phyloP scores from a whole-genome alignment of 441 rosid genomes.

The Lepidium campestre region DNA sequence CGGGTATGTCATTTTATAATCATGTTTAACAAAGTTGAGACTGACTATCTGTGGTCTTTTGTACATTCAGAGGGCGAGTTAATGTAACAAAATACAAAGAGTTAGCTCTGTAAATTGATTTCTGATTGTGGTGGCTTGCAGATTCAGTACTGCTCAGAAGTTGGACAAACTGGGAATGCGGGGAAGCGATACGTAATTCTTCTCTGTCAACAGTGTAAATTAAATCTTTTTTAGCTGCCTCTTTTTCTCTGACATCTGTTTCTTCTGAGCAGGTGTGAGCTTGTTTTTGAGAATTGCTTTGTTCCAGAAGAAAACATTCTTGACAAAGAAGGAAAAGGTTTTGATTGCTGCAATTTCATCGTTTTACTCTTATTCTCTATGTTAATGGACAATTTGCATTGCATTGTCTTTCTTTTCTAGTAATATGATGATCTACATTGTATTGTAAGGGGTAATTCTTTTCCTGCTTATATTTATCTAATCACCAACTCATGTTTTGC shows the following conservation, averaged over 20 bases:
- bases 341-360: conserved; percentile 13
- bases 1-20: conserved; percentile 47
- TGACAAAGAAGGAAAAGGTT: conserved; percentile 91
- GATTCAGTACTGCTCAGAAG: conserved; percentile 96
- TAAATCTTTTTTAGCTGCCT: background rate
- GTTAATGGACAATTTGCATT: background rate
- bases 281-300: conserved; percentile 88
- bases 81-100: background rate
- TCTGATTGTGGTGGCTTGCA: conserved; percentile 36
- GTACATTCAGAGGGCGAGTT: background rate
- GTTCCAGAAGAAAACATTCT: conserved; percentile 90
- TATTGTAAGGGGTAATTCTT: background rate
- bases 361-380: background rate
- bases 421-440: background rate
- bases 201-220: conserved; percentile 15
- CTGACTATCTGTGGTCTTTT: background rate
- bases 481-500: background rate
- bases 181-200: conserved; percentile 89
- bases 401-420: background rate
- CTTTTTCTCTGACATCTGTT: conserved; percentile 23
- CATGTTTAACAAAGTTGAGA: background rate
- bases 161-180: conserved; percentile 97
- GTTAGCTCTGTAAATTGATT: background rate
- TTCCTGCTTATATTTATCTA: background rate
- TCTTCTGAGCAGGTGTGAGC: conserved; percentile 76